phyloP scores from a whole-genome alignment of 208 protist species.

The Leishmania arabica region DNA sequence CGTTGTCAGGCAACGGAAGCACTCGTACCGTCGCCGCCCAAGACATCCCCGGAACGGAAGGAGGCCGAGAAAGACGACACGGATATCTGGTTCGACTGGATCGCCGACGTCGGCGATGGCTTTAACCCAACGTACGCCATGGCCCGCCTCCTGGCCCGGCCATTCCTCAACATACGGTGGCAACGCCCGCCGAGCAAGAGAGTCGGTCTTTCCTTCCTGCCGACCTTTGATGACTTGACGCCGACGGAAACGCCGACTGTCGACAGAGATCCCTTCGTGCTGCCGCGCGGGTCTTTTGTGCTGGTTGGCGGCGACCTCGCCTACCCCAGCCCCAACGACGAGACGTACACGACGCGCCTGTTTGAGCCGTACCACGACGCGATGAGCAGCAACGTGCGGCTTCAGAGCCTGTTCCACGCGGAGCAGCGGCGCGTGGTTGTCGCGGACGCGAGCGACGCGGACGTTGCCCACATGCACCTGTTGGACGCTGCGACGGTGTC shows the following conservation, averaged over 20 bases:
- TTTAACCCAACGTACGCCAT: slow-evolving; percentile 91
- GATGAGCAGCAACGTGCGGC: slow-evolving; percentile 39
- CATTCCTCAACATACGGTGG: slow-evolving; percentile 53
- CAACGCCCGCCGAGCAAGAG: slow-evolving; percentile 31
- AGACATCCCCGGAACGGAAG: not conserved
- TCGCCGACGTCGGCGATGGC: slow-evolving; percentile 86
- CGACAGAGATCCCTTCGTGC: slow-evolving; percentile 51
- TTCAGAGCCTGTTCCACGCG: slow-evolving; percentile 54
- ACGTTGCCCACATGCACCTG: slow-evolving; percentile 62
- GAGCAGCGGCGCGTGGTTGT: slow-evolving; percentile 49
- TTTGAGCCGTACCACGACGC: slow-evolving; percentile 76
- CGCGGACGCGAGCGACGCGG: slow-evolving; percentile 40
- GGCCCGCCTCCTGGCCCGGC: slow-evolving; percentile 74
- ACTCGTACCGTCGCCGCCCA: not conserved
- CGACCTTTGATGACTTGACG: not conserved
- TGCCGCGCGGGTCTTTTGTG: slow-evolving; percentile 79
- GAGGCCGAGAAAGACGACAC: not conserved
- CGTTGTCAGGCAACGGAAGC: not conserved
- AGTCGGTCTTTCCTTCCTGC: not conserved
- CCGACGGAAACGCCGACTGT: slow-evolving; percentile 27
- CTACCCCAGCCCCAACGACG: slow-evolving; percentile 76
- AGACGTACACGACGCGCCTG: slow-evolving; percentile 77
- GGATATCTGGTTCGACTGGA: slow-evolving; percentile 89
- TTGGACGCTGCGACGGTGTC: slow-evolving; percentile 52
- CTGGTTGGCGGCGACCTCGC: slow-evolving; percentile 84